Percentiles rank a stretch among this genome's conserved stretches.
Conservation (phyloP, 345 rosid species). For the Garcia nutans region DNA sequence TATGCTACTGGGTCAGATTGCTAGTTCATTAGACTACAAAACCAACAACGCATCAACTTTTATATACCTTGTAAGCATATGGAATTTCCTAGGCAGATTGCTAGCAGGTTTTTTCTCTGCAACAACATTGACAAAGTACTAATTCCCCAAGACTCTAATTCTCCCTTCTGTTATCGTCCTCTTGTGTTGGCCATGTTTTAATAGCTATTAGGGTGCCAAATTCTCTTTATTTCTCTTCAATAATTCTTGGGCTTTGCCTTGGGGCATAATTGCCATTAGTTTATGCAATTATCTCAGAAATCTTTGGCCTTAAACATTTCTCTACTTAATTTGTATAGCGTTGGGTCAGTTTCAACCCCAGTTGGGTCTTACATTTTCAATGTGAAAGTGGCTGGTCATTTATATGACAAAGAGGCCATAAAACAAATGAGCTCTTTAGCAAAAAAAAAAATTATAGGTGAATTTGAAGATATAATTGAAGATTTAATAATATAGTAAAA, state of each 20-base stretch:
- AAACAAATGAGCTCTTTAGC: conserved; percentile 16
- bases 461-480: conserved; percentile 12
- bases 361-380: conserved; percentile 24
- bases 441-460: conserved; percentile 9
- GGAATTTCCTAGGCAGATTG: conserved; percentile 26
- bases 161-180: conserved; percentile 12
- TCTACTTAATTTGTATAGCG: conserved; percentile 21
- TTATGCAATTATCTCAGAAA: conserved; percentile 20
- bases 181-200: conserved; percentile 19
- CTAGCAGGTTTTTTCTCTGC: conserved; percentile 25
- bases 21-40: conserved; percentile 20
- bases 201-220: conserved; percentile 19
- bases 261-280: conserved; percentile 27
- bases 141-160: conserved; percentile 16
- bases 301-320: conserved; percentile 27
- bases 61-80: conserved; percentile 21
- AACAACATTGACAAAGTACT: conserved; percentile 12
- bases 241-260: conserved; percentile 24
- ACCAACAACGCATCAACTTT: conserved; percentile 12
- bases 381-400: conserved; percentile 24
- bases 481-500: too few species aligned
- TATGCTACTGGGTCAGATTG: conserved; percentile 29
- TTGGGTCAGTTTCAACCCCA: conserved; percentile 24
- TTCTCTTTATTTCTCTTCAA: conserved; percentile 22
- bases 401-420: conserved; percentile 23